These are phyloP conservation scores for Dryas drummondii DNA, from an alignment of 306 rosid species.

Conservation along the genomic window DNA sequence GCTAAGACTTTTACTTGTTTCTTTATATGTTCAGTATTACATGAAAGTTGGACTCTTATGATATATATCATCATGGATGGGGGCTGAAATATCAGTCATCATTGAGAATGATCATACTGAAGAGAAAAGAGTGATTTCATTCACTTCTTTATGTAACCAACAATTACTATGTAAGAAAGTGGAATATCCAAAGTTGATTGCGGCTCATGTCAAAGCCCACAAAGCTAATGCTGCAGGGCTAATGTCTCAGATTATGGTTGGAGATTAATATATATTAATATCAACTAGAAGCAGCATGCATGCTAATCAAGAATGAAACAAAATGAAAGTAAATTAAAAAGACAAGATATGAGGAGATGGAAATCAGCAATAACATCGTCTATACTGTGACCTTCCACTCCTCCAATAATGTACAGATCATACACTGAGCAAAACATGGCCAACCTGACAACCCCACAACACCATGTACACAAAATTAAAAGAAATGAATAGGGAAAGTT, in stretches of 20 bases:
- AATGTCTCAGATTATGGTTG: not conserved
- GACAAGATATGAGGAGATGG: not conserved
- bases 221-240: too few species aligned
- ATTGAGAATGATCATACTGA: not conserved
- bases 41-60: slow-evolving; percentile 4
- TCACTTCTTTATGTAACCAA: not conserved
- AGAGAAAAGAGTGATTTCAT: not conserved
- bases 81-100: slow-evolving; percentile 13
- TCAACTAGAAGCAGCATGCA: not conserved
- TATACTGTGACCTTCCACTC: slow-evolving; percentile 39
- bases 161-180: not conserved
- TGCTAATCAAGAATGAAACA: not conserved
- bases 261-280: not conserved
- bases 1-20: not conserved
- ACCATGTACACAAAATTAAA: slow-evolving; percentile 19
- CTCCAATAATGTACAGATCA: slow-evolving; percentile 24
- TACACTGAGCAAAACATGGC: slow-evolving; percentile 57
- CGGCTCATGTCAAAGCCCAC: not conserved
- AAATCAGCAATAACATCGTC: not conserved
- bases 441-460: slow-evolving; percentile 59
- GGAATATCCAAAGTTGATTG: not conserved
- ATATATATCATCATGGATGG: not conserved
- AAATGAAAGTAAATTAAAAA: not conserved
- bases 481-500: slow-evolving; percentile 5
- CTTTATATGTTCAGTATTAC: slow-evolving; percentile 2